Evolutionary conservation across 768 basidiomycete species (phyloP).

Genomic region (Mycena indigotica): DNA sequence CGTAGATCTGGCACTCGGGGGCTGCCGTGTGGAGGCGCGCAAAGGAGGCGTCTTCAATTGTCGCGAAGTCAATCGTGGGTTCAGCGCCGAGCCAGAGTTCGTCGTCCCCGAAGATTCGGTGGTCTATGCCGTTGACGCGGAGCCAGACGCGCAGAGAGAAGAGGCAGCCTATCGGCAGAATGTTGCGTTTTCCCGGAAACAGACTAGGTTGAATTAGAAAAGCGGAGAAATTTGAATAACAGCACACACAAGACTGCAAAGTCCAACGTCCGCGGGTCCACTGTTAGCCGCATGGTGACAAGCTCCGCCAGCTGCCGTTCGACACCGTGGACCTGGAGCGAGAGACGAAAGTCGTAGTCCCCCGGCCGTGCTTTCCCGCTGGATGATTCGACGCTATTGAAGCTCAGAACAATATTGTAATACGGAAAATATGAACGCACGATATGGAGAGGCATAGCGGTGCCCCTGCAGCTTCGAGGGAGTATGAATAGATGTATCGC

Average conservation of each 20-base stretch:
- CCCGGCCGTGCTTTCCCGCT: conserved; percentile 43
- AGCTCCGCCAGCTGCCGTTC: conserved; percentile 57
- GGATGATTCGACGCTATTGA: conserved; percentile 46
- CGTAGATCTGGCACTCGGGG: conserved; percentile 53
- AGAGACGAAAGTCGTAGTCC: conserved; percentile 56
- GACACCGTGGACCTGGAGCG: conserved; percentile 55
- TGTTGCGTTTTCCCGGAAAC: conserved; percentile 59
- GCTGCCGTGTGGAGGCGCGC: conserved; percentile 48
- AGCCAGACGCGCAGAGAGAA: conserved; percentile 68
- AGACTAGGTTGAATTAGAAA: conserved; percentile 36
- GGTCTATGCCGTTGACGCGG: conserved; percentile 56
- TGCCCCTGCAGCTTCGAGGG: conserved; percentile 43
- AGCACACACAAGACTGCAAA: conserved; percentile 60
- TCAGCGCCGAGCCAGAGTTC: conserved; percentile 69
- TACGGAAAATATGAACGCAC: conserved; percentile 37
- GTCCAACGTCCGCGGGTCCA: conserved; percentile 57
- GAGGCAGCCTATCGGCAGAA: conserved; percentile 53
- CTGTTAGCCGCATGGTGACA: conserved; percentile 43
- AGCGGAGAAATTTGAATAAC: conserved; percentile 24
- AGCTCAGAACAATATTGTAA: conserved; percentile 2
- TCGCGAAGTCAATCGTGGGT: conserved; percentile 62
- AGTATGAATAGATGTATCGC: conserved; percentile 57
- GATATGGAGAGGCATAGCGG: conserved; percentile 54
- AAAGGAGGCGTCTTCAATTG: conserved; percentile 59
- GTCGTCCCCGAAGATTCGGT: conserved; percentile 64